phyloP scores from a whole-genome alignment of 257 asterid species.

The Capsicum baccatum region DNA sequence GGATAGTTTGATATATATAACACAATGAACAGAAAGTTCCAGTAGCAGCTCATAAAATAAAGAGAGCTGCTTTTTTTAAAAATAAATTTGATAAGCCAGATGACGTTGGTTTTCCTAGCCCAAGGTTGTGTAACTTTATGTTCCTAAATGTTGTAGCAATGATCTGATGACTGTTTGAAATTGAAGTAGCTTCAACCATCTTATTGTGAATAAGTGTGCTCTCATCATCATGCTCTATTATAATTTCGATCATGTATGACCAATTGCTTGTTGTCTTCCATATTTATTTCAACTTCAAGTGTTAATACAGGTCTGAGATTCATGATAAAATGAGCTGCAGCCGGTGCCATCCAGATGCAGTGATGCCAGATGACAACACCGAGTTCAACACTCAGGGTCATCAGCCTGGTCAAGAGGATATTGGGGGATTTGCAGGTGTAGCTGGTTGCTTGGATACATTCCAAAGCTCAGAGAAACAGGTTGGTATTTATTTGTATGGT shows the following conservation, averaged over 20 bases:
- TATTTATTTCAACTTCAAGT: slow-evolving; percentile 30
- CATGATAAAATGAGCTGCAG: slow-evolving; percentile 88
- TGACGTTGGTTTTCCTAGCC: background rate
- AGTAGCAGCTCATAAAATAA: too few relatives aligned
- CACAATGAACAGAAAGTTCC: too few relatives aligned
- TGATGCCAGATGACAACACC: slow-evolving; percentile 36
- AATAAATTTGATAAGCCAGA: too few relatives aligned
- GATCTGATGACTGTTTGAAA: background rate
- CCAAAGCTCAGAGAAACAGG: slow-evolving; percentile 85
- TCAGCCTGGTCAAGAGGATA: slow-evolving; percentile 70
- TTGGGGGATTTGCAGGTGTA: slow-evolving; percentile 88
- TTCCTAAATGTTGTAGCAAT: background rate
- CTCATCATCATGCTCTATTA: slow-evolving; percentile 19
- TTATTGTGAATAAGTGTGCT: background rate
- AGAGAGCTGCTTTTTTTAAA: too few relatives aligned
- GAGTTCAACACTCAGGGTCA: slow-evolving; percentile 36
- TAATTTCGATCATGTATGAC: background rate
- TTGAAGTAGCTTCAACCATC: background rate
- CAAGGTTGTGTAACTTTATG: background rate
- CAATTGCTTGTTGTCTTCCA: slow-evolving; percentile 12
- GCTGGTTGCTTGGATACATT: slow-evolving; percentile 73
- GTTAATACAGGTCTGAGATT: slow-evolving; percentile 75
- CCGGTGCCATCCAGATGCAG: slow-evolving; percentile 64
- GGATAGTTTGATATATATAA: too few relatives aligned
- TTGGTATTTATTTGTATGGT: slow-evolving; percentile 34